These are phyloP conservation scores for Colletotrichum cuscutae DNA, from an alignment of 2,329 filamentous ascomycete genomes.

Conservation along the genomic window DNA sequence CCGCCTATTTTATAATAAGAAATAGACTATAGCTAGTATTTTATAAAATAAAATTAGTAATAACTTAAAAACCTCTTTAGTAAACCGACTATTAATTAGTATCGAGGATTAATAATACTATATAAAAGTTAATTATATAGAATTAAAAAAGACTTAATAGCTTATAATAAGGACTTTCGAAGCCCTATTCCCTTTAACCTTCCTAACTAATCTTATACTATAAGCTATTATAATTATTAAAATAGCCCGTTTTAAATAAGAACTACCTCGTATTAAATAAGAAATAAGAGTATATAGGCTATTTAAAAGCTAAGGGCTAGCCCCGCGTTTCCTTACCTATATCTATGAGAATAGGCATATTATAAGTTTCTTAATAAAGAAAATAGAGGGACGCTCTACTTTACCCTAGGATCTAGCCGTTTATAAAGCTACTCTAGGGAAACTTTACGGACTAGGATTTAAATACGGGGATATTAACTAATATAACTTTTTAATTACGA, in stretches of 20 bases:
- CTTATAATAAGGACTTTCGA: slow-evolving; percentile 41
- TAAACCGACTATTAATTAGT: slow-evolving; percentile 38
- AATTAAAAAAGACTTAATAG: slow-evolving; percentile 39
- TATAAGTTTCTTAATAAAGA: slow-evolving; percentile 48
- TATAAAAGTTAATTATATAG: slow-evolving; percentile 38
- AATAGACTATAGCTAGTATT: slow-evolving; percentile 41
- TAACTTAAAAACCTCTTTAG: slow-evolving; percentile 40
- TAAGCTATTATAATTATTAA: slow-evolving; percentile 41
- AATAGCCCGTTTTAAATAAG: slow-evolving; percentile 47
- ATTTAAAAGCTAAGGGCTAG: slow-evolving; percentile 42
- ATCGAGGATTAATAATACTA: slow-evolving; percentile 39
- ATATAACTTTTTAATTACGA: slow-evolving; percentile 49
- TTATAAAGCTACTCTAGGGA: slow-evolving; percentile 42
- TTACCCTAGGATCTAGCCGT: slow-evolving; percentile 39
- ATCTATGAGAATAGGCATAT: slow-evolving; percentile 46
- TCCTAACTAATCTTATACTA: slow-evolving; percentile 29
- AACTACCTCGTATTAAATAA: slow-evolving; percentile 44
- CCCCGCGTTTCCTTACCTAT: slow-evolving; percentile 48
- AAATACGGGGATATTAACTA: slow-evolving; percentile 51
- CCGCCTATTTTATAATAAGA: slow-evolving; percentile 39
- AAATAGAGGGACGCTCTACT: slow-evolving; percentile 44
- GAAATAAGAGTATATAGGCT: slow-evolving; percentile 44
- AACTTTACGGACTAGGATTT: slow-evolving; percentile 43
- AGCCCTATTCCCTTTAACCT: slow-evolving; percentile 37
- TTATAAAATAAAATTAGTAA: slow-evolving; percentile 39